phyloP scores from a whole-genome alignment of 129 eudicot species.

The Glebionis coronaria region DNA sequence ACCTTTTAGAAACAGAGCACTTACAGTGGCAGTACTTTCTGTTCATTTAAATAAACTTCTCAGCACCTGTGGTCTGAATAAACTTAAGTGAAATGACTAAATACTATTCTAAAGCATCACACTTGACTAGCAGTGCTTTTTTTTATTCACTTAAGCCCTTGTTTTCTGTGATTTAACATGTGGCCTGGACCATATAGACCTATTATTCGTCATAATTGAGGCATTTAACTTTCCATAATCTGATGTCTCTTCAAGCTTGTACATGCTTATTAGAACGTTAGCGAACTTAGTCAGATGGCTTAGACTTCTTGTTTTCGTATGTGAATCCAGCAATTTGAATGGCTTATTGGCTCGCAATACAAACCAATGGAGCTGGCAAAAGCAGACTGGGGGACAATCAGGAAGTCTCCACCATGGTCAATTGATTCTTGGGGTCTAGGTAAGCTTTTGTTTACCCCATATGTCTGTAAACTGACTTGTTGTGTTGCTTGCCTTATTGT shows the following conservation, averaged over 20 bases:
- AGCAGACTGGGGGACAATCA: conserved; percentile 80
- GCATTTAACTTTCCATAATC: neutral
- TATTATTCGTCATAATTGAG: conserved; percentile 3
- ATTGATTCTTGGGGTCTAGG: conserved; percentile 99
- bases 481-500: conserved; percentile 1
- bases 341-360: conserved; percentile 95
- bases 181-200: conserved; percentile 3
- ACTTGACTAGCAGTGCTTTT: neutral
- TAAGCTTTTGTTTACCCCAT: conserved; percentile 31
- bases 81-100: too few relatives aligned
- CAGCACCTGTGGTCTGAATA: neutral
- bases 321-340: conserved; percentile 81
- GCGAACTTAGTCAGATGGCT: conserved; percentile 10
- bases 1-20: conserved; percentile 1
- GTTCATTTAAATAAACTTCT: neutral
- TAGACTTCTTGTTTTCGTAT: conserved; percentile 16
- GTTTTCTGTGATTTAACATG: conserved; percentile 13
- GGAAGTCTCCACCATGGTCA: conserved; percentile 96
- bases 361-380: conserved; percentile 89
- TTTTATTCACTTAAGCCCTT: neutral
- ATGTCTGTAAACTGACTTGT: neutral
- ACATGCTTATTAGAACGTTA: conserved; percentile 15
- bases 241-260: conserved; percentile 7
- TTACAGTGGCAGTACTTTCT: neutral
- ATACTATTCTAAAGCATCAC: too few relatives aligned